Percentiles rank a stretch among this genome's conserved stretches.
phyloP scores from a whole-genome alignment of 306 rosid species.

The Gastrolobium villosum region DNA sequence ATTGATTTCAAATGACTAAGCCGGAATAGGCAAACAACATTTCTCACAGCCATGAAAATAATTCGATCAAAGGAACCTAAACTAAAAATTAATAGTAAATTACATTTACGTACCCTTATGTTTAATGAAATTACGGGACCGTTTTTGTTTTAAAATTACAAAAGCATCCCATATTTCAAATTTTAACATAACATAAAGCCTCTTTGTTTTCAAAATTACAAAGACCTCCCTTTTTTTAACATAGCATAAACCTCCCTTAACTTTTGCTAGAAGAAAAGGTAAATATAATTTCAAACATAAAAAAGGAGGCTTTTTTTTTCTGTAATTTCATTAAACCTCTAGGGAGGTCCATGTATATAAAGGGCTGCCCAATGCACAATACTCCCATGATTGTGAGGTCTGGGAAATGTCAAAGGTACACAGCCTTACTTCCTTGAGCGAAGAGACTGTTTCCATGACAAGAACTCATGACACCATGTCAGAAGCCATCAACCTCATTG shows the following conservation, averaged over 20 bases:
- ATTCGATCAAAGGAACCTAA: neutral
- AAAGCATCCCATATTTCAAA: neutral
- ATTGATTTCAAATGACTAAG: slow-evolving; percentile 31
- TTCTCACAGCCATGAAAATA: neutral
- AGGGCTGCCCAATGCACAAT: neutral
- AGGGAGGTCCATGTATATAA: neutral
- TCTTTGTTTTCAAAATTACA: slow-evolving; percentile 5
- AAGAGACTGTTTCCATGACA: slow-evolving; percentile 6
- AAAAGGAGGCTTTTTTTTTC: neutral
- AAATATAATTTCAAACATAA: neutral
- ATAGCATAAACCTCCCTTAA: neutral
- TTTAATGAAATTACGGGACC: neutral
- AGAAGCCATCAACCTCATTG: slow-evolving; percentile 7
- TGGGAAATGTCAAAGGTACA: neutral
- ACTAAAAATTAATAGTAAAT: slow-evolving; percentile 18
- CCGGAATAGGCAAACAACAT: slow-evolving; percentile 12
- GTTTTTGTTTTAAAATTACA: neutral
- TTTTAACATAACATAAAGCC: slow-evolving; percentile 16
- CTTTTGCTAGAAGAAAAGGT: slow-evolving; percentile 4
- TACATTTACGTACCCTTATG: neutral
- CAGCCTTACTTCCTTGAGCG: neutral
- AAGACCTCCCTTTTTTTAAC: neutral
- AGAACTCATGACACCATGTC: neutral
- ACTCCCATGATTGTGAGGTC: neutral
- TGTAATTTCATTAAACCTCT: slow-evolving; percentile 2